Base-by-base conservation (phyloP, 768 basidiomycete genomes). In the Galerina sulciceps region DNA sequence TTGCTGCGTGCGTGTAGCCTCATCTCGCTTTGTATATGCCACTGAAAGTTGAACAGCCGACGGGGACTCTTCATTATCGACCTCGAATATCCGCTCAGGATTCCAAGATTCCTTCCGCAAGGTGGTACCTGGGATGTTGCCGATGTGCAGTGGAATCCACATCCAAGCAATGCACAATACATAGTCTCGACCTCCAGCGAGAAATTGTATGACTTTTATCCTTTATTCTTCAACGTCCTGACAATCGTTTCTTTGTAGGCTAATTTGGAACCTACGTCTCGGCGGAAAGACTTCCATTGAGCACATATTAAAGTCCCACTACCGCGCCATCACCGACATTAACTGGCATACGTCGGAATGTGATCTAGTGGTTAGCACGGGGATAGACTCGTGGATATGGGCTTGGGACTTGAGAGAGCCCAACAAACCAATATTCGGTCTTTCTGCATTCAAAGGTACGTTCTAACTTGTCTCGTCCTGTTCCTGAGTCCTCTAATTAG, bases 111-210 rank as follows among this genome's bases (percentile, higher is more conserved):
- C 69, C 82, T 99, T 9, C 96, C 96, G 13, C 96, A 99, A 74
- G 94, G 94, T 2, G 96, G 95, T 1, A 93, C 92, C 5, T 98
- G 95, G 94, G 93, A 96, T 65, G 94, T 97, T 10, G 91, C 92
- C 0, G 92, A 95, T 66, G 91, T 94, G 0, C 91, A 93, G 63
- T 96, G 93, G 94, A 94, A 94, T 61, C 94, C 94, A 0, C 94
- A 95, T 65, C 82, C 80, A 2, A 78, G 81, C 35, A 82, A 87
- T 13, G 85, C 87, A 36, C 86, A 94, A 59, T 93, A 93, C 67
- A 90, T 95, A 45, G 88, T 93, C 31, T 92, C 91, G 2, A 94
- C 94, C 0, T 94, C 92, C 2, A 90, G 90, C 48, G 91, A 94
- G 75, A 94, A 94, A 71, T 81, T 94, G 91, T 91, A 62, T 40